Evolutionary conservation across 148 eudicot species (phyloP).

Genomic region (Amaranthus cruentus): DNA sequence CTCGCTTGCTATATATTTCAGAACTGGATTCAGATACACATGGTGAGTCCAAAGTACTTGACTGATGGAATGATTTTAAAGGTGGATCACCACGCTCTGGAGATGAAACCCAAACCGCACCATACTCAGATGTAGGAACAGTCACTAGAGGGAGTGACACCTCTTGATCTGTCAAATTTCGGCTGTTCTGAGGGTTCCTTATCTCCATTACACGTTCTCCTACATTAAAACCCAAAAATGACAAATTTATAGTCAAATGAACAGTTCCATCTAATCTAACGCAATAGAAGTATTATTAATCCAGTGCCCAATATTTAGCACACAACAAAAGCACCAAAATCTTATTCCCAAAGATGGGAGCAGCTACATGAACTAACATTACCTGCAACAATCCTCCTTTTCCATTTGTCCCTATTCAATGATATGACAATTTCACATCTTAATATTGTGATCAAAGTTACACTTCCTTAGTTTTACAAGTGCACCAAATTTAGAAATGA

Average conservation of each 20-base stretch:
- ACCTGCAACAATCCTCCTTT: too few species aligned
- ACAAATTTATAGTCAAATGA: neutral
- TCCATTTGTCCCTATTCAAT: too few species aligned
- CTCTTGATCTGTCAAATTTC: slow-evolving; percentile 49
- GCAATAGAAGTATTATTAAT: neutral
- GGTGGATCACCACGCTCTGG: slow-evolving; percentile 83
- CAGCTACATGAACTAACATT: too few species aligned
- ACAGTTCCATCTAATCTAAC: neutral
- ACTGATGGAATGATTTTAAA: slow-evolving; percentile 72
- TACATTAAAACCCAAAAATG: slow-evolving; percentile 20
- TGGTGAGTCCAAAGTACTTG: slow-evolving; percentile 86
- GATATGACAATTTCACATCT: too few species aligned
- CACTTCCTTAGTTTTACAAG: too few species aligned
- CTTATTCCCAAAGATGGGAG: too few species aligned
- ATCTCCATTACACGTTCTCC: slow-evolving; percentile 42
- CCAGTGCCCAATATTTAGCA: neutral
- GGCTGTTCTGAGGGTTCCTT: slow-evolving; percentile 50
- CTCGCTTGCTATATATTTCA: slow-evolving; percentile 86
- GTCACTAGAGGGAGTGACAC: slow-evolving; percentile 70
- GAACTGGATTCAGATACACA: slow-evolving; percentile 92
- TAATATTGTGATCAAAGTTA: too few species aligned
- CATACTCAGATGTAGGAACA: slow-evolving; percentile 57
- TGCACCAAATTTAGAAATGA: too few species aligned
- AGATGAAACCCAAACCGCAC: slow-evolving; percentile 78
- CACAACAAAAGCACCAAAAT: neutral